phyloP scores from a whole-genome alignment of 2,329 filamentous ascomycete genomes.

The Plenodomus lindquistii region DNA sequence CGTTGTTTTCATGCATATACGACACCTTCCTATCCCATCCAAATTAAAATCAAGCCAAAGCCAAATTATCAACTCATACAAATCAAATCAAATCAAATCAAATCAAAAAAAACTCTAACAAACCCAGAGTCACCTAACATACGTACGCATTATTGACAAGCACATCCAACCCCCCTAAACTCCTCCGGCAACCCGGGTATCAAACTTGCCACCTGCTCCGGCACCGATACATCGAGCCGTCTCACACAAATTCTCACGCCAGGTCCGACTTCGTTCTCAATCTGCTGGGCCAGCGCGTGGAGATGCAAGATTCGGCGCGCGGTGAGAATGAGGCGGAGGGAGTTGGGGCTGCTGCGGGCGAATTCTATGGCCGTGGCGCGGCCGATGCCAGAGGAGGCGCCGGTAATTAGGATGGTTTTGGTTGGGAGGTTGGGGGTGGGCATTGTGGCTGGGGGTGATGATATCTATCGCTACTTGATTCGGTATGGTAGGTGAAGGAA shows the following conservation, averaged over 20 bases:
- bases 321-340: constrained; percentile 84
- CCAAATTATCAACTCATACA: too few species aligned
- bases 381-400: constrained; percentile 92
- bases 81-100: too few species aligned
- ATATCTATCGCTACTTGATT: too few species aligned
- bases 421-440: too few species aligned
- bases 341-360: constrained; percentile 78
- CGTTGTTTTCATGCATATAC: too few species aligned
- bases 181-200: constrained; percentile 75
- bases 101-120: too few species aligned
- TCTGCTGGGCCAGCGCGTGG: constrained; percentile 74
- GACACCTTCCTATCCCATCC: too few species aligned
- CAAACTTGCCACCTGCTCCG: constrained; percentile 73
- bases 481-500: too few species aligned
- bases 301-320: constrained; percentile 83
- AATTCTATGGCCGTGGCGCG: constrained; percentile 85
- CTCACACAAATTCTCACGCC: constrained; percentile 80
- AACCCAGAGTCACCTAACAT: too few species aligned
- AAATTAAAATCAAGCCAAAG: too few species aligned
- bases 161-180: constrained; percentile 82
- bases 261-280: constrained; percentile 70
- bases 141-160: constrained; percentile 68
- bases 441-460: too few species aligned
- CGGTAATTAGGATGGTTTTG: constrained; percentile 91
- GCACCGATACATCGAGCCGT: constrained; percentile 83